Percentiles rank a stretch among this genome's conserved stretches.
Conservation (phyloP, 108 stramenopile species). For the Nitzschia sp. region DNA sequence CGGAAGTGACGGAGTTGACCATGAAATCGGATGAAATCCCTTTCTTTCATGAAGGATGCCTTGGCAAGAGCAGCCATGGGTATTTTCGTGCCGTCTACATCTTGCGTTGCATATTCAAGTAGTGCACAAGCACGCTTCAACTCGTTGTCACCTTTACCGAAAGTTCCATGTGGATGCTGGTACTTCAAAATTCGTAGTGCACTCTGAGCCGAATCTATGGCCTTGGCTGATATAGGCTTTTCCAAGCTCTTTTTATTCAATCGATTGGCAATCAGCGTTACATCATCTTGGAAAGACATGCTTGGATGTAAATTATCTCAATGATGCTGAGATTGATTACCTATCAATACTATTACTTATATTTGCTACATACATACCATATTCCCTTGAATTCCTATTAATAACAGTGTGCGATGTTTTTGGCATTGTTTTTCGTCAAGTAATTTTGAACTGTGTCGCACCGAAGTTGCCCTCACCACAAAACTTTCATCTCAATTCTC, state of each 20-base stretch:
- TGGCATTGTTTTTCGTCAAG: no score
- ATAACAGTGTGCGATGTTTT: no score
- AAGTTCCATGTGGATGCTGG: constrained; percentile 22
- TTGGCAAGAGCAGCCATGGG: constrained; percentile 30
- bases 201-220: constrained; percentile 22
- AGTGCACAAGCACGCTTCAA: constrained; percentile 33
- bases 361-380: no score
- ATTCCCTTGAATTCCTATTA: no score
- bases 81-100: constrained; percentile 16
- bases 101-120: constrained; percentile 37
- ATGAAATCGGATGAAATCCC: constrained; percentile 34
- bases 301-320: no score
- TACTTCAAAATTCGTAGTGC: constrained; percentile 28
- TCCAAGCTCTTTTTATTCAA: constrained; percentile 6
- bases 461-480: no score
- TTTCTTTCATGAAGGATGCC: constrained; percentile 32
- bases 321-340: no score
- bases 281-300: constrained; percentile 20
- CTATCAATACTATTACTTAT: no score
- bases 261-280: constrained; percentile 15
- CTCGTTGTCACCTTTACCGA: constrained; percentile 39
- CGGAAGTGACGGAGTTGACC: constrained; percentile 36
- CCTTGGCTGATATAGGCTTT: not conserved
- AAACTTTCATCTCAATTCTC: no score
- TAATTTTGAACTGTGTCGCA: no score